phyloP scores from a whole-genome alignment of 805 yeast species.

The Ascoidea asiatica region DNA sequence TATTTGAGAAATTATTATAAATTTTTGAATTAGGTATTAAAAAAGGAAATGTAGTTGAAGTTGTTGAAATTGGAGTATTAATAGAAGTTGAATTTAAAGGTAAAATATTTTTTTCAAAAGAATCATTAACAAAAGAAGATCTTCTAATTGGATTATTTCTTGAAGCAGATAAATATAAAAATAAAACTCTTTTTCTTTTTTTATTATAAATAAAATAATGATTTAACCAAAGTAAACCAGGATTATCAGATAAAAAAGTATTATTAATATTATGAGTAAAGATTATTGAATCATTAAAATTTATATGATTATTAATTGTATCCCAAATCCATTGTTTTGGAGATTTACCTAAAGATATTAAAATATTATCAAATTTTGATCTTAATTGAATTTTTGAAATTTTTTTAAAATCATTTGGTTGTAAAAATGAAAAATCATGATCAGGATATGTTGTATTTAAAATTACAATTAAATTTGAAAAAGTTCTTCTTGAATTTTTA shows the following conservation, averaged over 20 bases:
- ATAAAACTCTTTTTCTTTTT: slow-evolving; percentile 83
- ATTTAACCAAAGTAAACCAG: slow-evolving; percentile 54
- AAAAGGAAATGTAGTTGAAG: too few species aligned
- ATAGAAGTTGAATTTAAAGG: too few species aligned
- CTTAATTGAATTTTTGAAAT: slow-evolving; percentile 34
- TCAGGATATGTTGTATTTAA: slow-evolving; percentile 91
- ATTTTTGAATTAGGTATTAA: too few species aligned
- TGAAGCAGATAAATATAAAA: slow-evolving; percentile 54
- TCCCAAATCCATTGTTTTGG: slow-evolving; percentile 76
- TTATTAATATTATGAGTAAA: slow-evolving; percentile 28
- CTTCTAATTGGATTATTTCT: too few species aligned
- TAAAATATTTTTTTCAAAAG: too few species aligned
- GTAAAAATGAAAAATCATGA: slow-evolving; percentile 80
- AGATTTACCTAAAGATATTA: slow-evolving; percentile 50
- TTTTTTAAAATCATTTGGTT: slow-evolving; percentile 65
- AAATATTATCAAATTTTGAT: slow-evolving; percentile 61
- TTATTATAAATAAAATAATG: slow-evolving; percentile 91
- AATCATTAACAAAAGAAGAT: too few species aligned
- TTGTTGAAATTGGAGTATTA: too few species aligned
- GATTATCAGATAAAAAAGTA: slow-evolving; percentile 52
- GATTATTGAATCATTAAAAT: slow-evolving; percentile 30
- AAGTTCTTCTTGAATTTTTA: slow-evolving; percentile 75
- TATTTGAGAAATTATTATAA: too few species aligned
- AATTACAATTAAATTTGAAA: slow-evolving; percentile 82
- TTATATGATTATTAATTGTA: slow-evolving; percentile 72